Evolutionary conservation across 768 basidiomycete genomes (phyloP).

Genomic region (Tricholoma sp.): DNA sequence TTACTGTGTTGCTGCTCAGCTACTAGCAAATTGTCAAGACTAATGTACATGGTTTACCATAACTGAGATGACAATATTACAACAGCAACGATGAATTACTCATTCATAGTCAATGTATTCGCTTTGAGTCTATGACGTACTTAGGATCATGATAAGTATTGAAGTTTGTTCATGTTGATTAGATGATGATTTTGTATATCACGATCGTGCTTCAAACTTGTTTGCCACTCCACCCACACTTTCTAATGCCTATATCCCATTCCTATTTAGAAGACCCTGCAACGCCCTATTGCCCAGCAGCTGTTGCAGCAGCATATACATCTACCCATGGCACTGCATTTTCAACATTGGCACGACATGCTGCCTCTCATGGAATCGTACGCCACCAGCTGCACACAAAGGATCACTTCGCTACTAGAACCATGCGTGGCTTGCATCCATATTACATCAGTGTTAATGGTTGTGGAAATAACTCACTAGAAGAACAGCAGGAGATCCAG

Average conservation of each 20-base stretch:
- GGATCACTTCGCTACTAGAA: background rate
- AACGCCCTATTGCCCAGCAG: background rate
- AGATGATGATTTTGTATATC: background rate
- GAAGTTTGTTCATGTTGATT: background rate
- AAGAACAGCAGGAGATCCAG: background rate
- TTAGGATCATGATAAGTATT: background rate
- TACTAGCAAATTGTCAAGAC: too few relatives aligned
- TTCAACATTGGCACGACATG: background rate
- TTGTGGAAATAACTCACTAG: background rate
- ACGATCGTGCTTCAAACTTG: background rate
- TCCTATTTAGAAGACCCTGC: background rate
- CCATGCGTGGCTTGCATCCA: background rate
- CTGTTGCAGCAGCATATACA: background rate
- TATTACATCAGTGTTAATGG: background rate
- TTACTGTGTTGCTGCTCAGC: too few relatives aligned
- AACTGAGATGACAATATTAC: too few relatives aligned
- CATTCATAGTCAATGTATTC: background rate
- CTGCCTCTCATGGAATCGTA: background rate
- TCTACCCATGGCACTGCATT: background rate
- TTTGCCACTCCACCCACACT: background rate
- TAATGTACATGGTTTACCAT: too few relatives aligned
- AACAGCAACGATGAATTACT: too few relatives aligned
- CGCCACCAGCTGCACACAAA: background rate
- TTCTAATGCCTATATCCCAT: background rate
- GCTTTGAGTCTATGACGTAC: background rate